Evolutionary conservation across 2,329 filamentous ascomycete genomes (phyloP).

Genomic region (Purpureocillium lavendulum): DNA sequence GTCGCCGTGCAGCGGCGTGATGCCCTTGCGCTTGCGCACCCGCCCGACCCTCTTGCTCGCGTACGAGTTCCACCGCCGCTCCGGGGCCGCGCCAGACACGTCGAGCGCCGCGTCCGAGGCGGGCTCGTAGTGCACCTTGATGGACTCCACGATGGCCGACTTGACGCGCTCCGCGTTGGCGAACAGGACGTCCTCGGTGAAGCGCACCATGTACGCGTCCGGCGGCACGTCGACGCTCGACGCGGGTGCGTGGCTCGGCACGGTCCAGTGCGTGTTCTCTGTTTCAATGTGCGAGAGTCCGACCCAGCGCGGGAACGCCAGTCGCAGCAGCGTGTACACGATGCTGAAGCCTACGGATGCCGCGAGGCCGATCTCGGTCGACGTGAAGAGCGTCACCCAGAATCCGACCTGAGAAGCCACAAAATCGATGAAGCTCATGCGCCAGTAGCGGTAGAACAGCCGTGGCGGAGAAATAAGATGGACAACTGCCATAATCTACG

Average conservation of each 20-base stretch:
- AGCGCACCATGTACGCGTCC: constrained; percentile 47
- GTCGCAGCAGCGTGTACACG: constrained; percentile 48
- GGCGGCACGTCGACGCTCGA: constrained; percentile 23
- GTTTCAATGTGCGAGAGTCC: constrained; percentile 18
- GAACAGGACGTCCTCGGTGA: constrained; percentile 52
- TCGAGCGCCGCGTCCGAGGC: constrained; percentile 32
- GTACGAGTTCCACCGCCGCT: constrained; percentile 47
- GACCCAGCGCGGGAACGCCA: constrained; percentile 43
- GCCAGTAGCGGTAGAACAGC: constrained; percentile 56
- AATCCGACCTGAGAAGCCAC: constrained; percentile 54
- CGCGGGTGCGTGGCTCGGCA: constrained; percentile 9
- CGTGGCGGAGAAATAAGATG: constrained; percentile 50
- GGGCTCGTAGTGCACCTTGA: constrained; percentile 30
- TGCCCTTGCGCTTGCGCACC: constrained; percentile 30
- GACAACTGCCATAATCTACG: constrained; percentile 51
- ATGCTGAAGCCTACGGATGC: constrained; percentile 55
- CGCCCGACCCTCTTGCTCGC: constrained; percentile 36
- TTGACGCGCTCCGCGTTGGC: constrained; percentile 49
- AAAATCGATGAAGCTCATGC: constrained; percentile 56
- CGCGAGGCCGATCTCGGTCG: constrained; percentile 51
- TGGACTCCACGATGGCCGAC: constrained; percentile 36
- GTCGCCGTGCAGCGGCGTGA: constrained; percentile 22
- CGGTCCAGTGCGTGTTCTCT: constrained; percentile 19
- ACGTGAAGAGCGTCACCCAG: constrained; percentile 55
- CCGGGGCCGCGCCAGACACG: constrained; percentile 19